phyloP scores from a whole-genome alignment of 208 protist species.

The Leishmania lainsoni region DNA sequence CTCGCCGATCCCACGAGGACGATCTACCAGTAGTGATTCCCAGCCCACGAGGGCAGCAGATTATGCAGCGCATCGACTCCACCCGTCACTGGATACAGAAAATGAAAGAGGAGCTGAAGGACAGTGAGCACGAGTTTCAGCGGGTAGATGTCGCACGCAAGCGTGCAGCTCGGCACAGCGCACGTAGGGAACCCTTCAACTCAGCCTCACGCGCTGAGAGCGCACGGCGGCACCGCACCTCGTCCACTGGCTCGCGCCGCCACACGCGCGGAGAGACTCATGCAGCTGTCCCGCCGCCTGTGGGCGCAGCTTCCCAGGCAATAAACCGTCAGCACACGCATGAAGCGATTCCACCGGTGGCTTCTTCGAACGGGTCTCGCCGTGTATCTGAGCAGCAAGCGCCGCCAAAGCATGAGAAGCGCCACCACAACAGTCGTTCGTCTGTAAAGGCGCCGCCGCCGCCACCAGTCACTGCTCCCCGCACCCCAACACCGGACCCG shows the following conservation, averaged over 20 bases:
- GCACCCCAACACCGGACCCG: not conserved
- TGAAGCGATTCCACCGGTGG: conserved; percentile 1
- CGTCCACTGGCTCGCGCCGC: conserved; percentile 16
- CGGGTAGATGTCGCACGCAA: not conserved
- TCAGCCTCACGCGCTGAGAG: not conserved
- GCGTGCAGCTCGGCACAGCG: not conserved
- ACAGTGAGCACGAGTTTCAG: conserved; percentile 22
- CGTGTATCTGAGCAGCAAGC: conserved; percentile 5
- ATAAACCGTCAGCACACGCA: conserved; percentile 9
- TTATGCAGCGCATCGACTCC: conserved; percentile 48
- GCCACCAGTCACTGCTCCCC: not conserved
- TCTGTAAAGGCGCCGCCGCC: not conserved
- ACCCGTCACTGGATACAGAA: conserved; percentile 53
- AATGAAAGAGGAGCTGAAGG: conserved; percentile 54
- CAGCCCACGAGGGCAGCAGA: conserved; percentile 24
- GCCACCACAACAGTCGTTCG: not conserved
- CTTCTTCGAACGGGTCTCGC: not conserved
- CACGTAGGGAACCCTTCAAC: conserved; percentile 1
- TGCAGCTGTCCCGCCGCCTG: conserved; percentile 3
- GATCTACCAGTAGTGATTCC: conserved; percentile 12
- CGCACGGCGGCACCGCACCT: conserved; percentile 18
- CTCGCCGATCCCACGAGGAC: conserved; percentile 23
- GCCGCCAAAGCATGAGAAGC: conserved; percentile 1
- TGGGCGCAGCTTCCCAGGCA: not conserved
- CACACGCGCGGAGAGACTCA: not conserved